Percentiles rank a stretch among this genome's conserved stretches.
These are phyloP conservation scores for Carallia pectinifolia DNA, from an alignment of 345 rosid species.

Conservation along the genomic window DNA sequence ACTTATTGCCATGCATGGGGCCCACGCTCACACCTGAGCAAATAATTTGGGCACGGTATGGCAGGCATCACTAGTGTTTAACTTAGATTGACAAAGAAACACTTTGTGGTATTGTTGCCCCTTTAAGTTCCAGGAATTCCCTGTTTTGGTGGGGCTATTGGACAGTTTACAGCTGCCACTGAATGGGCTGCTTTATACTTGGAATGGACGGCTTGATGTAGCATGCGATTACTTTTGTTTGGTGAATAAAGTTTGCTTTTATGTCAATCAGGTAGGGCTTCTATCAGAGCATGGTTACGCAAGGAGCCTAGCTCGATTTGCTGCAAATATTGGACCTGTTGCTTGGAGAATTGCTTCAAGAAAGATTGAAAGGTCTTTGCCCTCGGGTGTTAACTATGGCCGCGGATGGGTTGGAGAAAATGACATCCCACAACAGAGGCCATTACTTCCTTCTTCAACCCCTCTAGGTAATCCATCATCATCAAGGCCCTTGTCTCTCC, in stretches of 20 bases:
- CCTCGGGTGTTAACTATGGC: slow-evolving; percentile 60
- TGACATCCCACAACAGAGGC: slow-evolving; percentile 39
- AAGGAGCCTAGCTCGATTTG: slow-evolving; percentile 84
- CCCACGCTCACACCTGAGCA: not conserved
- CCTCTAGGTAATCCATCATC: slow-evolving; percentile 21
- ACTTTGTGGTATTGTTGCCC: no score
- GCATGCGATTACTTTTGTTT: not conserved
- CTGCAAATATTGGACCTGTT: slow-evolving; percentile 77
- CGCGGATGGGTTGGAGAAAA: slow-evolving; percentile 90
- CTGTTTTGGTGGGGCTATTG: not conserved
- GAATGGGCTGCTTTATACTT: slow-evolving; percentile 9
- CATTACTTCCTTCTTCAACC: slow-evolving; percentile 17
- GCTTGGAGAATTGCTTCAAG: slow-evolving; percentile 75
- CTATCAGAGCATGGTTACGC: slow-evolving; percentile 76
- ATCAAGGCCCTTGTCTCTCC: slow-evolving; percentile 18
- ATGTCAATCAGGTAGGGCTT: slow-evolving; percentile 68
- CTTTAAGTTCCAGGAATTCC: no score
- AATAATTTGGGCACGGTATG: not conserved
- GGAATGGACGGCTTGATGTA: slow-evolving; percentile 10
- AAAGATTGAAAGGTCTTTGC: slow-evolving; percentile 52
- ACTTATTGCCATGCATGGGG: not conserved
- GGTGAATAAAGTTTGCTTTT: slow-evolving; percentile 21
- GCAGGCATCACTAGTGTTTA: not conserved
- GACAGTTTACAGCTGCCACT: not conserved
- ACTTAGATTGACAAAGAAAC: not conserved